Percentiles rank a stretch among this genome's conserved stretches.
Conservation (phyloP, 805 yeast genomes). For the Nakazawaea populi region DNA sequence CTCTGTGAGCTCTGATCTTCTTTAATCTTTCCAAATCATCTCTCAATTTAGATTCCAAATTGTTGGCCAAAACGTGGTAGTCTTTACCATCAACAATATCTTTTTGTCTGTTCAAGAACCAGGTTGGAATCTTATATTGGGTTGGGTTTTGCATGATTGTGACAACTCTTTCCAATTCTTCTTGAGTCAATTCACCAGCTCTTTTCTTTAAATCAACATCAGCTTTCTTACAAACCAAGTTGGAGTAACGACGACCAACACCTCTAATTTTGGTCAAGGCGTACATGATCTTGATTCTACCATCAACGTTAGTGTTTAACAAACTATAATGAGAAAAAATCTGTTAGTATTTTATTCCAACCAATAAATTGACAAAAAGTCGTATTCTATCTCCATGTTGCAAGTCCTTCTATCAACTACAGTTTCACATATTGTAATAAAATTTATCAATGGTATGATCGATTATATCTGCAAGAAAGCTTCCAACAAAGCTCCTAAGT, state of each 20-base stretch:
- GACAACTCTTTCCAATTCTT: conserved; percentile 99
- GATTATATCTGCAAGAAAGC: no score
- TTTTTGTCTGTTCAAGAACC: conserved; percentile 99
- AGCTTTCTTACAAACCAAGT: conserved; percentile 99
- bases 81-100: conserved; percentile 98
- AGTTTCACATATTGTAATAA: no score
- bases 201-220: conserved; percentile 97
- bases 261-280: conserved; percentile 99
- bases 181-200: conserved; percentile 99
- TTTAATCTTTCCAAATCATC: conserved; percentile 99
- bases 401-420: no score
- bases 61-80: conserved; percentile 98
- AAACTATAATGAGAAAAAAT: conserved; percentile 48
- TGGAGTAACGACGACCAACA: conserved; percentile 99
- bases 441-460: no score
- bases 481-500: no score
- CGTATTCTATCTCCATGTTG: no score
- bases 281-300: conserved; percentile 99
- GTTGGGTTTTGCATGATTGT: conserved; percentile 99
- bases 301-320: conserved; percentile 99
- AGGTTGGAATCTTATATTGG: conserved; percentile 98
- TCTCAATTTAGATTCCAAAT: conserved; percentile 98
- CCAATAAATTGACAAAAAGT: no score
- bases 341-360: conserved; percentile 27
- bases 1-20: conserved; percentile 99